Percentiles rank a stretch among this genome's conserved stretches.
Evolutionary conservation across 2,329 filamentous ascomycete species (phyloP).

Genomic region (Penicillium freii): DNA sequence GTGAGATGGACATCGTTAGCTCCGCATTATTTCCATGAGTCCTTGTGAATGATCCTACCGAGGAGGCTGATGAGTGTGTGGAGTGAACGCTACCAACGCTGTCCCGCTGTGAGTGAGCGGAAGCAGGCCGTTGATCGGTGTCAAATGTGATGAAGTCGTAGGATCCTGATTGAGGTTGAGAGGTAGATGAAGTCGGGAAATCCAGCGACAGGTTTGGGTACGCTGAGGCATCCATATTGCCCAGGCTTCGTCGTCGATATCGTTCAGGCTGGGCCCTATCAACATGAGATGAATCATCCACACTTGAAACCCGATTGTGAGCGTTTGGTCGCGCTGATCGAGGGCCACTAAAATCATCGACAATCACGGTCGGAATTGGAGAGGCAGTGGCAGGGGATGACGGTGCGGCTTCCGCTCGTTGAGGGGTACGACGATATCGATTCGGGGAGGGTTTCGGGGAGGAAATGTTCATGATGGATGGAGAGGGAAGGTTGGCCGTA

Average conservation of each 20-base stretch:
- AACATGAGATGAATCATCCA: slow-evolving; percentile 66
- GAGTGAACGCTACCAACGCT: slow-evolving; percentile 64
- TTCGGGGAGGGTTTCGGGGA: slow-evolving; percentile 71
- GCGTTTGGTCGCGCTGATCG: slow-evolving; percentile 44
- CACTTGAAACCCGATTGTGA: slow-evolving; percentile 59
- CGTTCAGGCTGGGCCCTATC: slow-evolving; percentile 61
- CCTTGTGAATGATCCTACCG: slow-evolving; percentile 53
- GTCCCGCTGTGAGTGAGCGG: slow-evolving; percentile 49
- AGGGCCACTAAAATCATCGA: slow-evolving; percentile 47
- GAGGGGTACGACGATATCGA: slow-evolving; percentile 71
- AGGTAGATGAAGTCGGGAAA: slow-evolving; percentile 32
- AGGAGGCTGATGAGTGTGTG: slow-evolving; percentile 57
- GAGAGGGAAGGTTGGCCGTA: slow-evolving; percentile 50
- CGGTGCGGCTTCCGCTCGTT: slow-evolving; percentile 51
- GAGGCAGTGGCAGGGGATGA: slow-evolving; percentile 12
- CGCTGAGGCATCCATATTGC: slow-evolving; percentile 56
- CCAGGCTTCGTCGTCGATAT: slow-evolving; percentile 79
- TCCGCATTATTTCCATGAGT: neutral
- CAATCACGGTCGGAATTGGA: slow-evolving; percentile 10
- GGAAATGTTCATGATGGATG: slow-evolving; percentile 51
- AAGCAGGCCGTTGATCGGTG: slow-evolving; percentile 31
- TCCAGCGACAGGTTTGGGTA: slow-evolving; percentile 37
- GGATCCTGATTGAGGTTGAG: slow-evolving; percentile 33
- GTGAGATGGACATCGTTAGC: neutral
- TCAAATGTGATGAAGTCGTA: slow-evolving; percentile 38